Percentiles rank a stretch among this genome's conserved stretches.
These are phyloP conservation scores for Caloboletus inedulis DNA, from an alignment of 1,284 basidiomycete species.

Conservation along the genomic window DNA sequence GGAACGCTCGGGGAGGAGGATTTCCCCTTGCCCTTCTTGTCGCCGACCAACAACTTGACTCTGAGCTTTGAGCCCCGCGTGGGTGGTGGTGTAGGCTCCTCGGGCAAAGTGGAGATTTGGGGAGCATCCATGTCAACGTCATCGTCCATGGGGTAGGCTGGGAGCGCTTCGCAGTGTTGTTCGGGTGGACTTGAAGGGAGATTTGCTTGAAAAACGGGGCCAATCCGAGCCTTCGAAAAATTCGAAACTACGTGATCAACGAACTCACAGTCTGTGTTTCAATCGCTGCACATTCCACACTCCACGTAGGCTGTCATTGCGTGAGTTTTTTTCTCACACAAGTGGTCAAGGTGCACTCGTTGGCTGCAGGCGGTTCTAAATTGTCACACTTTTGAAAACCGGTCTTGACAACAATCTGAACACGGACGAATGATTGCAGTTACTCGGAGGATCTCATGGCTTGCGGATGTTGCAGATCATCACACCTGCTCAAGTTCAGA, in stretches of 20 bases:
- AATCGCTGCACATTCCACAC: not conserved
- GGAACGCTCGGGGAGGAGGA: constrained; percentile 32
- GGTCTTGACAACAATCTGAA: not conserved
- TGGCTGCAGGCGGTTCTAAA: not conserved
- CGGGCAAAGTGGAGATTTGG: constrained; percentile 69
- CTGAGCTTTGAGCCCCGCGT: constrained; percentile 43
- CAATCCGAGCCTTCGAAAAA: not conserved
- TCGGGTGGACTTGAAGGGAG: not conserved
- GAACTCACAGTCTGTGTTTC: constrained; percentile 1
- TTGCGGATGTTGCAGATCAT: not conserved
- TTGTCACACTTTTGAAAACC: not conserved
- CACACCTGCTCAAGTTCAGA: not conserved
- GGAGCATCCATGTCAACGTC: constrained; percentile 75
- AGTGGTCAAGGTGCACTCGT: not conserved
- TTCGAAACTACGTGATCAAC: not conserved
- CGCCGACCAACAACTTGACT: constrained; percentile 50
- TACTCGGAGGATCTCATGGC: not conserved
- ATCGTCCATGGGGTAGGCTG: constrained; percentile 37
- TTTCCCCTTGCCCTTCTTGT: constrained; percentile 39
- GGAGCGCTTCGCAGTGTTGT: not conserved
- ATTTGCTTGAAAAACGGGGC: constrained; percentile 1
- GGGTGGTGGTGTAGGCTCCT: constrained; percentile 67
- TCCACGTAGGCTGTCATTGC: constrained; percentile 3
- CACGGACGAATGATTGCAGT: too few species aligned
- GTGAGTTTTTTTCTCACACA: constrained; percentile 15